These are phyloP conservation scores for Starmerella scarabaei DNA, from an alignment of 805 yeast genomes.

Conservation along the genomic window DNA sequence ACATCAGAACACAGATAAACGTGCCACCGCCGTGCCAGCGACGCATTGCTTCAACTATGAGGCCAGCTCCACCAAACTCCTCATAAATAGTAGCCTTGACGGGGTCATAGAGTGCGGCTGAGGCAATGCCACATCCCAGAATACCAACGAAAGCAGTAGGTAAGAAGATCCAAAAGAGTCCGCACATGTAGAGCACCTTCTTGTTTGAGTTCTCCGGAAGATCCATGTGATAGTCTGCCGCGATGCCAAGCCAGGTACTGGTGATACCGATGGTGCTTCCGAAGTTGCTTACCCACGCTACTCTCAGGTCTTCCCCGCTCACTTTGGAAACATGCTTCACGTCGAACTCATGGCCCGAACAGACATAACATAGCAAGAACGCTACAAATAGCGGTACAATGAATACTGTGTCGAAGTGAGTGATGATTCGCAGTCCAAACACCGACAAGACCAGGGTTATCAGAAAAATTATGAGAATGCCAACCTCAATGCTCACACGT, in stretches of 20 bases:
- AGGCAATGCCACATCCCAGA: slow-evolving; percentile 56
- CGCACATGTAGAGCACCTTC: slow-evolving; percentile 40
- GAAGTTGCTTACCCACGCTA: slow-evolving; percentile 62
- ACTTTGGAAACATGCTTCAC: slow-evolving; percentile 32
- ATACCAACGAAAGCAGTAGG: slow-evolving; percentile 71
- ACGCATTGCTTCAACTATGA: slow-evolving; percentile 47
- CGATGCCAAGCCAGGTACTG: slow-evolving; percentile 79
- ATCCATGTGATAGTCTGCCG: slow-evolving; percentile 71
- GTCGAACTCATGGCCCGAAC: slow-evolving; percentile 29
- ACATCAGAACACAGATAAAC: slow-evolving; percentile 54
- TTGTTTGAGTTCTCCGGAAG: slow-evolving; percentile 62
- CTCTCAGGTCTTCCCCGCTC: slow-evolving; percentile 27
- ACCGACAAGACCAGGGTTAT: slow-evolving; percentile 55
- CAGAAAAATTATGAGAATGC: slow-evolving; percentile 57
- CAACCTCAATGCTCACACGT: slow-evolving; percentile 55
- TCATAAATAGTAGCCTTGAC: slow-evolving; percentile 39
- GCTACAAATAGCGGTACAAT: slow-evolving; percentile 58
- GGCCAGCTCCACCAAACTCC: slow-evolving; percentile 59
- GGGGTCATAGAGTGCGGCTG: slow-evolving; percentile 43
- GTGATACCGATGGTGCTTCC: slow-evolving; percentile 65
- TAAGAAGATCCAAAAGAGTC: slow-evolving; percentile 50
- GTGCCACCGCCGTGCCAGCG: slow-evolving; percentile 71
- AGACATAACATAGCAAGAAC: slow-evolving; percentile 52
- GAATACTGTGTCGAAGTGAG: slow-evolving; percentile 53
- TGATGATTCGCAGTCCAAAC: slow-evolving; percentile 63